These are phyloP conservation scores for Plasmodium coatneyi DNA, from an alignment of 169 alveolate species.

Conservation along the genomic window DNA sequence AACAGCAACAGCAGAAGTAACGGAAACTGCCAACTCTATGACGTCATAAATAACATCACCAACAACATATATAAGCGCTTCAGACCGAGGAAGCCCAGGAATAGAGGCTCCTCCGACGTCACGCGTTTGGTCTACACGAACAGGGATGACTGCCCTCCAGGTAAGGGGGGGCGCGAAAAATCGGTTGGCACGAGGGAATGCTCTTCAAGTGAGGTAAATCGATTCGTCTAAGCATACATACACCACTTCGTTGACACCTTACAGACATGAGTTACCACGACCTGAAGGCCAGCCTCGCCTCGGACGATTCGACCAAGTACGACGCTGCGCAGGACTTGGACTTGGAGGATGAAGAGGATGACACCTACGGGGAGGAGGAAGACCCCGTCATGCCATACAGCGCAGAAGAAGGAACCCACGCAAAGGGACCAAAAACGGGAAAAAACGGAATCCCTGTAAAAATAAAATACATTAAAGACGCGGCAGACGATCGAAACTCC, in stretches of 20 bases:
- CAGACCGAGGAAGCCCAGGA: conserved; percentile 10
- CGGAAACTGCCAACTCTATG: not conserved
- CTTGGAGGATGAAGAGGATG: not conserved
- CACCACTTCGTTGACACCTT: not conserved
- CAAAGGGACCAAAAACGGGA: not conserved
- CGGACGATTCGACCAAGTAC: not conserved
- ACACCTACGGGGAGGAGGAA: not conserved
- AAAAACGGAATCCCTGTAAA: conserved; percentile 60
- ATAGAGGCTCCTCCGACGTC: not conserved
- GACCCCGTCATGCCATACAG: not conserved
- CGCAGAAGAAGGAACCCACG: not conserved
- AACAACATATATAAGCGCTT: conserved; percentile 20
- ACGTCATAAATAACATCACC: conserved; percentile 26
- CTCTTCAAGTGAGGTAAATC: not conserved
- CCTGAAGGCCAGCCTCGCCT: conserved; percentile 9
- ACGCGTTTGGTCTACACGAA: not conserved
- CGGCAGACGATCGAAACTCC: conserved; percentile 49
- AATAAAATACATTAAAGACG: conserved; percentile 50
- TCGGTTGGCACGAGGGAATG: not conserved
- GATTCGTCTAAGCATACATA: not conserved
- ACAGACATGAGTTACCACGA: conserved; percentile 23
- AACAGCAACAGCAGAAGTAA: not conserved
- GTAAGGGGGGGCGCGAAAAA: not conserved
- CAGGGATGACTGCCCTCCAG: not conserved
- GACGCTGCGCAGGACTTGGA: not conserved